Base-by-base conservation (phyloP, 1,139 yeast species). In the Debaryomyces nepalensis region DNA sequence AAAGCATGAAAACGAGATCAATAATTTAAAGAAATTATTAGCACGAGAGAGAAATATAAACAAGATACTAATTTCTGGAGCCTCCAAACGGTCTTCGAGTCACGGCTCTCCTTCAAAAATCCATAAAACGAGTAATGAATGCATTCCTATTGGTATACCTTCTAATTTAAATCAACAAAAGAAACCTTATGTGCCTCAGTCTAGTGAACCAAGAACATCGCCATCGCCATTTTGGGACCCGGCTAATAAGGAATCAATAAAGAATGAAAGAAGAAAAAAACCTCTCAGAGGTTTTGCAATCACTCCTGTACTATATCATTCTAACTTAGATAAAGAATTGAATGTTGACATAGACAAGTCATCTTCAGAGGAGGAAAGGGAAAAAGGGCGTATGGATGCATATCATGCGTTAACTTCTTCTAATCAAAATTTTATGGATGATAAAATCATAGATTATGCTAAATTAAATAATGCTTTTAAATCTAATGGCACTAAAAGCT, bases 1-100 rank as follows among this genome's bases (percentile, higher is more conserved):
- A 24, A 61, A 57, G 42, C 70, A 68, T 43, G 60, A 63, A 47
- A 53, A 55, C 7, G 69, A 66, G 42, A 66, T 66, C 16, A 41
- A 51, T 6, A 57, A 59, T 35, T 52, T 67, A 32, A 62, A 56
- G 36, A 40, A 50, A 5, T 54, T 66, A 26, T 52, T 66, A 31
- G 40, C 46, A 12, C 55, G 61, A 36, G 70, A 65, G 46, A 52
- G 59, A 26, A 48, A 50, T 33, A 35, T 51, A n/a, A 56, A 55
- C 20, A 27, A 14, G 12, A 5, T 8, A 12, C 26, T 37, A 5
- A 15, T 9, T 18, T 9, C 20, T 11, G 10, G 22, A 7, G 14
- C n/a, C 11, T 35, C 14, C 9, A 32, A n/a, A 4, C 15, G 11
- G 18, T 12, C 24, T 16, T 29, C n/a, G 29, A 24, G 26, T 8